A percentile compares a stretch with the other conserved stretches of the same genome.
Conservation (phyloP, 257 asterid species). For the Plantago ovata region DNA sequence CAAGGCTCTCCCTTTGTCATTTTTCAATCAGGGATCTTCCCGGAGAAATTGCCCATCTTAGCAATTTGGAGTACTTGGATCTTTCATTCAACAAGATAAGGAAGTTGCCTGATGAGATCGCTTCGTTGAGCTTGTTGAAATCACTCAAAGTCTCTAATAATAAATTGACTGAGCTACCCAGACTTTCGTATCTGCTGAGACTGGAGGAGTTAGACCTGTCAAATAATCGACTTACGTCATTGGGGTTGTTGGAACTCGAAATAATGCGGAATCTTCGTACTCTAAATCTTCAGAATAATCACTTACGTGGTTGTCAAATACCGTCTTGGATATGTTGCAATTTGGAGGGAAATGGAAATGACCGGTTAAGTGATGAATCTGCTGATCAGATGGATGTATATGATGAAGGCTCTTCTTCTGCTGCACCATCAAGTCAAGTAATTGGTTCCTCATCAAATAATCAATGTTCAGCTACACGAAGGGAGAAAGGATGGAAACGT, state of each 20-base stretch:
- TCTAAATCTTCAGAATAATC: slow-evolving; percentile 79
- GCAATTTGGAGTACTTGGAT: slow-evolving; percentile 72
- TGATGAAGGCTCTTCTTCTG: slow-evolving; percentile 52
- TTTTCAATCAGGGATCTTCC: slow-evolving; percentile 92
- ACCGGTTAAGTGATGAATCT: slow-evolving; percentile 56
- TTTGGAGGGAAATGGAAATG: slow-evolving; percentile 59
- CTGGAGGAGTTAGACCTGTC: slow-evolving; percentile 87
- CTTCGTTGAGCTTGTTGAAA: slow-evolving; percentile 46
- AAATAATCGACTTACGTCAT: slow-evolving; percentile 68
- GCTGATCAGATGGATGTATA: slow-evolving; percentile 92
- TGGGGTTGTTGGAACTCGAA: slow-evolving; percentile 63
- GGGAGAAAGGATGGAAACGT: slow-evolving; percentile 78
- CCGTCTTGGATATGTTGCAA: slow-evolving; percentile 91
- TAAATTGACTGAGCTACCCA: slow-evolving; percentile 73
- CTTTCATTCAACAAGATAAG: slow-evolving; percentile 91
- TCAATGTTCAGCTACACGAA: slow-evolving; percentile 60
- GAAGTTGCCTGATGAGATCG: slow-evolving; percentile 76
- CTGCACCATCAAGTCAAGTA: slow-evolving; percentile 32
- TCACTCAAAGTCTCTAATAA: slow-evolving; percentile 75
- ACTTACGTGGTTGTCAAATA: slow-evolving; percentile 47
- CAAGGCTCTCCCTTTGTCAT: slow-evolving; percentile 82
- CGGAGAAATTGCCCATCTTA: slow-evolving; percentile 80
- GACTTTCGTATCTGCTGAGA: slow-evolving; percentile 55
- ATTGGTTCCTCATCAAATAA: slow-evolving; percentile 46
- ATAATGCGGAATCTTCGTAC: slow-evolving; percentile 65